phyloP scores from a whole-genome alignment of 2,329 filamentous ascomycete genomes.

The Aplosporella prunicola region DNA sequence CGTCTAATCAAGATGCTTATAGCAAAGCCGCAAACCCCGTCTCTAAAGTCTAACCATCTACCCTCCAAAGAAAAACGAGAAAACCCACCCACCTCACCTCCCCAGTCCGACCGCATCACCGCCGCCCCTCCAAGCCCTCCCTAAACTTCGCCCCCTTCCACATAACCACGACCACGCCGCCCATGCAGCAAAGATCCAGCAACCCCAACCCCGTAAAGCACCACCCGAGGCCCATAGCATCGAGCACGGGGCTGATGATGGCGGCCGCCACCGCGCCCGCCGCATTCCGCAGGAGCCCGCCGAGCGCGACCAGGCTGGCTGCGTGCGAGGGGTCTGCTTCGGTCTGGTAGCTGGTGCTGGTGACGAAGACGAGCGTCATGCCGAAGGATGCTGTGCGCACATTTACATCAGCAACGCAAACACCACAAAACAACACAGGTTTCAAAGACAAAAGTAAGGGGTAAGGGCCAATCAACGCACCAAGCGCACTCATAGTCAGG shows the following conservation, averaged over 20 bases:
- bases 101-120: no score
- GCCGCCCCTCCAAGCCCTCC: neutral
- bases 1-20: no score
- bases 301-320: conserved; percentile 33
- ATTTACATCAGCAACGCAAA: neutral
- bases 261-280: conserved; percentile 32
- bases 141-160: conserved; percentile 3
- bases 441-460: no score
- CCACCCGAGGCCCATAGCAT: conserved; percentile 30
- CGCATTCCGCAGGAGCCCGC: conserved; percentile 32
- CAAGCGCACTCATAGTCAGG: conserved; percentile 23
- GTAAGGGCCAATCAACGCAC: conserved; percentile 8
- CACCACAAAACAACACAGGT: no score
- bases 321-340: conserved; percentile 32
- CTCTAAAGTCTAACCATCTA: no score
- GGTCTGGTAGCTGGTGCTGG: conserved; percentile 34
- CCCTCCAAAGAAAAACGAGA: no score
- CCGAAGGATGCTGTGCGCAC: conserved; percentile 24
- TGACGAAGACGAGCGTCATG: conserved; percentile 35
- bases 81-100: no score
- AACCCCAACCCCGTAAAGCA: conserved; percentile 32
- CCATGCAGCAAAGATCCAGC: conserved; percentile 19
- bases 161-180: conserved; percentile 10
- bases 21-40: no score
- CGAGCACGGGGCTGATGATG: conserved; percentile 26